phyloP scores from a whole-genome alignment of 257 asterid genomes.

The Nyctanthes arbortristis region DNA sequence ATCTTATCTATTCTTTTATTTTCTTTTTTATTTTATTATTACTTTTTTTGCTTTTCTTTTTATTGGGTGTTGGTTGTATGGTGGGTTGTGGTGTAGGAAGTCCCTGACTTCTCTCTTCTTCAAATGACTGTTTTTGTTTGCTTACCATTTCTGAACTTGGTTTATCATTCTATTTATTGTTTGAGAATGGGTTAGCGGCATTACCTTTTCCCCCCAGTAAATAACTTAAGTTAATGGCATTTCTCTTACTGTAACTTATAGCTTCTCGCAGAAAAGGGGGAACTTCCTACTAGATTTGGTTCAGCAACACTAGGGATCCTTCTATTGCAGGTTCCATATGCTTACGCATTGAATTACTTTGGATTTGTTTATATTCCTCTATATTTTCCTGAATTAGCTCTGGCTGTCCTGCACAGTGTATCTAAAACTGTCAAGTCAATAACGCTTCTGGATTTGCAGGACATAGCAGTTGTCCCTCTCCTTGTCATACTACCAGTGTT shows the following conservation, averaged over 20 bases:
- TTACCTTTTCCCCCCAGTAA: neutral
- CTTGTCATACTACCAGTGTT: conserved; percentile 93
- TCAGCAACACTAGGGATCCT: conserved; percentile 98
- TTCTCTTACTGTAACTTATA: conserved; percentile 51
- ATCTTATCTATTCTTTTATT: too few relatives aligned
- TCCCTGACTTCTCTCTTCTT: neutral
- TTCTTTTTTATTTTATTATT: neutral
- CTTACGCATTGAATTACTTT: too few relatives aligned
- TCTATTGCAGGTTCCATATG: conserved; percentile 72
- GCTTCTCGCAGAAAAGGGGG: conserved; percentile 99
- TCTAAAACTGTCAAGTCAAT: conserved; percentile 30
- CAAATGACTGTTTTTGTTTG: neutral
- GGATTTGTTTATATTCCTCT: conserved; percentile 13
- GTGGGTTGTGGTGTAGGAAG: neutral
- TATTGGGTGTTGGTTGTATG: too few relatives aligned
- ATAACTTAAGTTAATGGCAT: neutral
- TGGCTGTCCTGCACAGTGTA: conserved; percentile 28
- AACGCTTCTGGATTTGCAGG: too few relatives aligned
- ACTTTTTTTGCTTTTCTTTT: too few relatives aligned
- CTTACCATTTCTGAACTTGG: too few relatives aligned
- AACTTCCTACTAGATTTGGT: conserved; percentile 97
- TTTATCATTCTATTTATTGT: too few relatives aligned
- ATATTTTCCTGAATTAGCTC: conserved; percentile 25
- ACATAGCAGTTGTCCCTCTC: conserved; percentile 98
- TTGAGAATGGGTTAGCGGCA: neutral